Evolutionary conservation across 2,329 filamentous ascomycete species (phyloP), one percentile per base, ranked within the genome.

Genomic region (Basipetospora chlamydospora): DNA sequence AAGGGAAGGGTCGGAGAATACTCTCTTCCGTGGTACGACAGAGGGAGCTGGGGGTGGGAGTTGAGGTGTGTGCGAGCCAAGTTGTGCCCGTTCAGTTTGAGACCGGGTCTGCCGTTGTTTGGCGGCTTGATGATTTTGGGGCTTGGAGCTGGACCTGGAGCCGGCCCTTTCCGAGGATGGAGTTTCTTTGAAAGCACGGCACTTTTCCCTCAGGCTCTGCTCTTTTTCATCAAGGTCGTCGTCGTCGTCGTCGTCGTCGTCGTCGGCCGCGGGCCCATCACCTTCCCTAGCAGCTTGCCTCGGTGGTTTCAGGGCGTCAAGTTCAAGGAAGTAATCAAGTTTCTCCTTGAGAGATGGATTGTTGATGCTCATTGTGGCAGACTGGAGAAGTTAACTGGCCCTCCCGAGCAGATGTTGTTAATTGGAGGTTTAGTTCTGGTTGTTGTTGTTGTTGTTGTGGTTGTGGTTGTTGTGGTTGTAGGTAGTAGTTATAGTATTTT

Each of bases 41-140:
- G 25, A 40, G 37, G 15, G 49, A 43, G 9, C 50, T 51, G 6
- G 51, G 50, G 18, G 54, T 46, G 10, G 49, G 7, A 12, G 13
- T 13, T 12, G 30, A n/a, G 30, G 11, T 12, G 30, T 22, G 8
- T 33, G 30, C 8, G 30, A 33, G n/a, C n/a, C n/a, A n/a, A n/a
- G n/a, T n/a, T n/a, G n/a, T n/a, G n/a, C n/a, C n/a, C n/a, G n/a
- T n/a, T n/a, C n/a, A n/a, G n/a, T n/a, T n/a, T n/a, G n/a, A n/a
- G n/a, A n/a, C n/a, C n/a, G n/a, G n/a, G n/a, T n/a, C n/a, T n/a
- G n/a, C n/a, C n/a, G n/a, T n/a, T n/a, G n/a, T n/a, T n/a, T n/a
- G n/a, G n/a, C n/a, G n/a, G n/a, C n/a, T n/a, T n/a, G n/a, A n/a
- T n/a, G n/a, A n/a, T n/a, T n/a, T n/a, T n/a, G n/a, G n/a, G n/a